phyloP scores from a whole-genome alignment of 2,329 filamentous ascomycete genomes.

The Cladosporium oxysporum region DNA sequence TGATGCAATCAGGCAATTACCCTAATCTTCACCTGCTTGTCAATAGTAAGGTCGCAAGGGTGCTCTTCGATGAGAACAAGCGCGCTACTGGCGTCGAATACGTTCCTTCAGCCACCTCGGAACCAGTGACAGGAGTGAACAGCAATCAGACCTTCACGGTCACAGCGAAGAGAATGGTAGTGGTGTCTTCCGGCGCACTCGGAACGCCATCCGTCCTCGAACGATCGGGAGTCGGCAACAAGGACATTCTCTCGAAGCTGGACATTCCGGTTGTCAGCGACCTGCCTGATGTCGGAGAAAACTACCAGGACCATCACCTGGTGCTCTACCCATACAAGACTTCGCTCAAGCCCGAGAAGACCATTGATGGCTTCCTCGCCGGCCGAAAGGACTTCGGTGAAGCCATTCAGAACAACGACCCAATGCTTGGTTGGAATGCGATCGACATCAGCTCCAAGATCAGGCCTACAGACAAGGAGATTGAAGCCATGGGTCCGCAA shows the following conservation, averaged over 20 bases:
- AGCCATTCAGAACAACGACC: conserved; percentile 49
- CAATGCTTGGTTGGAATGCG: conserved; percentile 58
- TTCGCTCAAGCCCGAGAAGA: conserved; percentile 47
- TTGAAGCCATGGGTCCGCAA: conserved; percentile 52
- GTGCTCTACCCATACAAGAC: conserved; percentile 55
- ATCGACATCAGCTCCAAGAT: conserved; percentile 57
- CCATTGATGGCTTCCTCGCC: conserved; percentile 54
- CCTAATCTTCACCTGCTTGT: conserved; percentile 61
- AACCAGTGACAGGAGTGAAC: conserved; percentile 14
- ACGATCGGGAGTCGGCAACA: conserved; percentile 61
- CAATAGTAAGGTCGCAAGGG: conserved; percentile 58
- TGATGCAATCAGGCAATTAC: conserved; percentile 49
- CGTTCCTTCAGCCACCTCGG: conserved; percentile 41
- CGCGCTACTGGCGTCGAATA: conserved; percentile 42
- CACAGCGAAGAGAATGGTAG: conserved; percentile 48
- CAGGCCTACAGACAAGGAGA: conserved; percentile 55
- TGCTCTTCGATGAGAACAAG: conserved; percentile 19
- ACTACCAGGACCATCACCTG: conserved; percentile 60
- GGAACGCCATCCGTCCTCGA: conserved; percentile 61
- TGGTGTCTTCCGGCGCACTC: conserved; percentile 52
- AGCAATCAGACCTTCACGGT: conserved; percentile 36
- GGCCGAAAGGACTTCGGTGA: conserved; percentile 49
- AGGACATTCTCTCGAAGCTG: conserved; percentile 49
- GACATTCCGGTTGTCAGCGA: conserved; percentile 49
- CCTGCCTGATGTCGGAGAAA: conserved; percentile 54